Evolutionary conservation across 495 filamentous ascomycete species (phyloP), one percentile per base, ranked within the genome.

Genomic region (Penicillium arizonense): DNA sequence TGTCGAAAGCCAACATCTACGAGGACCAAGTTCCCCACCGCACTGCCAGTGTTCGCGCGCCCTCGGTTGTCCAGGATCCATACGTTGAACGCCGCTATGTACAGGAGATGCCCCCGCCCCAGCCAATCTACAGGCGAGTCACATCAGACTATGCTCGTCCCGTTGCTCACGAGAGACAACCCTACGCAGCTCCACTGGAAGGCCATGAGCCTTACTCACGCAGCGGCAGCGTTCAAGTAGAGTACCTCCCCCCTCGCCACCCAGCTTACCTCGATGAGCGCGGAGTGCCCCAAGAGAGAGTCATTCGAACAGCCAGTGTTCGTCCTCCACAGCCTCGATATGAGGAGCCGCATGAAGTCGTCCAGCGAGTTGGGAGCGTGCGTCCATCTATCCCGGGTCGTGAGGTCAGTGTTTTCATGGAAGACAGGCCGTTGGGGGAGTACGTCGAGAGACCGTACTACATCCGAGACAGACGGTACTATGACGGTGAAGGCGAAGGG

Each of bases 251-350:
- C 14, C 68, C 67, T 26, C 69, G 69, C 7, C 75, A 62, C 30
- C 49, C 62, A 14, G 59, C 62, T 18, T 74, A 74, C 46, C 60
- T 74, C 41, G 75, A 78, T 44, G 76, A 80, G 45, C 56, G 62
- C 12, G 74, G 77, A 28, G 35, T 70, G 5, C 69, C 80, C 11
- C 72, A 77, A 14, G 81, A 85, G 34, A 78, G 81, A 45, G 62
- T 82, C n/a, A 58, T 83, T 21, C 71, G 83, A 49, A 71, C 81
- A 26, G 56, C 77, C 8, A 87, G 83, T 63, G 79, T 84, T 18
- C 78, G 82, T 45, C 84, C 84, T 3, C 73, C 75, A 38, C 58
- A 68, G 28, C 52, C 74, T 26, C 78, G 80, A 33, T 87, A 87
- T 56, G 82, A 86, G 52, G 62, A 76, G 30, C 71, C 69, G 18